A percentile compares a stretch with the other conserved stretches of the same genome.
These are phyloP conservation scores for Podospora sp. DNA, from an alignment of 495 filamentous ascomycete genomes.

Conservation along the genomic window DNA sequence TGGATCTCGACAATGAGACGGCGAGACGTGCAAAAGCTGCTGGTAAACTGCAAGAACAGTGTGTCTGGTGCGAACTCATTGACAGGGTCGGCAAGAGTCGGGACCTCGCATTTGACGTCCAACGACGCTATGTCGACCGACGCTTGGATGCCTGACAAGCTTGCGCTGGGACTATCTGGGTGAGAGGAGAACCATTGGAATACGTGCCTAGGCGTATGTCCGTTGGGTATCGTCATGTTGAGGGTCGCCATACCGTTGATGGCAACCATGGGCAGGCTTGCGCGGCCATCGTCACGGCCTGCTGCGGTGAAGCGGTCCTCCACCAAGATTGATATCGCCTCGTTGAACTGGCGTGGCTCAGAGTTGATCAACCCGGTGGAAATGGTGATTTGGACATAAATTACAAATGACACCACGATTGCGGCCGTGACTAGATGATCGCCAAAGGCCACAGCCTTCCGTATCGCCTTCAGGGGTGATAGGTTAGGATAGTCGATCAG, in stretches of 20 bases:
- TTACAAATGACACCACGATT: constrained; percentile 10
- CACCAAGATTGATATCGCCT: neutral
- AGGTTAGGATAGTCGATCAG: constrained; percentile 15
- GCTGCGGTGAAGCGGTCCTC: constrained; percentile 2
- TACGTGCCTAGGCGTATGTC: neutral
- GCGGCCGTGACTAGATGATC: constrained; percentile 7
- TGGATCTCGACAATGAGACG: constrained; percentile 4
- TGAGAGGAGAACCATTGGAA: constrained; percentile 5
- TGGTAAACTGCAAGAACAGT: constrained; percentile 9
- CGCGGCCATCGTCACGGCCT: neutral
- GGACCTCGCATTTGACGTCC: constrained; percentile 4
- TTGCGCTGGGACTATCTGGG: neutral
- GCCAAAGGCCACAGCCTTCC: constrained; percentile 3
- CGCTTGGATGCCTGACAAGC: neutral
- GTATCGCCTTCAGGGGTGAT: constrained; percentile 4
- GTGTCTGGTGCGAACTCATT: neutral
- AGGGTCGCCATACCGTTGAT: constrained; percentile 14
- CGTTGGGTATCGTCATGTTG: constrained; percentile 10
- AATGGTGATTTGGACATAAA: constrained; percentile 15
- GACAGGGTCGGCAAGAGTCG: neutral
- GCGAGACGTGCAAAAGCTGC: constrained; percentile 10
- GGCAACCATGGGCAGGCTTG: constrained; percentile 9
- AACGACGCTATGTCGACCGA: neutral
- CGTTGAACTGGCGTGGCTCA: constrained; percentile 4
- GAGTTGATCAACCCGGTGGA: constrained; percentile 17